Conservation (phyloP, 2,329 filamentous ascomycete genomes). For the Balansia obtecta region DNA sequence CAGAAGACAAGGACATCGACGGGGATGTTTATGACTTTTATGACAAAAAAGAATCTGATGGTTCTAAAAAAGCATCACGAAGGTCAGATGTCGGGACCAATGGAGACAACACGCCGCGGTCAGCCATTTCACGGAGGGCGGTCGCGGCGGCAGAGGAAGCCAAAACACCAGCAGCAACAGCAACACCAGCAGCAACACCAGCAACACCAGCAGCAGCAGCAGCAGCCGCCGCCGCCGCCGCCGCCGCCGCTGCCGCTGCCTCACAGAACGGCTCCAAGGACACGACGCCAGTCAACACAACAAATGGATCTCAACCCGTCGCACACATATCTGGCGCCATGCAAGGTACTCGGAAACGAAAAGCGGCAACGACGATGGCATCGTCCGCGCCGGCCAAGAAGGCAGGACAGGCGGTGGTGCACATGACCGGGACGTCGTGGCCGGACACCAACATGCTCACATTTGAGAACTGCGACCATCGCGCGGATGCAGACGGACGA, state of each 20-base stretch:
- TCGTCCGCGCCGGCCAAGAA: conserved; percentile 9
- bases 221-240: no score
- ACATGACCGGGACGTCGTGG: conserved; percentile 26
- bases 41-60: conserved; percentile 41
- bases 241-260: conserved; percentile 7
- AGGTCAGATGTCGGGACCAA: conserved; percentile 26
- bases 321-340: conserved; percentile 35
- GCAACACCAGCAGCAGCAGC: conserved; percentile 9
- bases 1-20: conserved; percentile 84
- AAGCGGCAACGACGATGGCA: conserved; percentile 42
- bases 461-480: conserved; percentile 61
- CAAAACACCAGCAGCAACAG: conserved; percentile 16
- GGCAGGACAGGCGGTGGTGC: conserved; percentile 15
- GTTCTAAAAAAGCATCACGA: conserved; percentile 41
- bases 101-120: conserved; percentile 24
- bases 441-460: conserved; percentile 78
- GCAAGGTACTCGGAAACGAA: conserved; percentile 66
- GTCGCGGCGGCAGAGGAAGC: conserved; percentile 25
- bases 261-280: conserved; percentile 26
- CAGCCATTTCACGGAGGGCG: conserved; percentile 29
- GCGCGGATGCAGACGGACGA: conserved; percentile 56
- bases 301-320: conserved; percentile 22
- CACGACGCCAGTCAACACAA: conserved; percentile 1
- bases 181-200: conserved; percentile 9
- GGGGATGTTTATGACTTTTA: conserved; percentile 68